A percentile compares a stretch with the other conserved stretches of the same genome.
These are phyloP conservation scores for Penicillium frequentans DNA, from an alignment of 2,329 filamentous ascomycete species.

Conservation along the genomic window DNA sequence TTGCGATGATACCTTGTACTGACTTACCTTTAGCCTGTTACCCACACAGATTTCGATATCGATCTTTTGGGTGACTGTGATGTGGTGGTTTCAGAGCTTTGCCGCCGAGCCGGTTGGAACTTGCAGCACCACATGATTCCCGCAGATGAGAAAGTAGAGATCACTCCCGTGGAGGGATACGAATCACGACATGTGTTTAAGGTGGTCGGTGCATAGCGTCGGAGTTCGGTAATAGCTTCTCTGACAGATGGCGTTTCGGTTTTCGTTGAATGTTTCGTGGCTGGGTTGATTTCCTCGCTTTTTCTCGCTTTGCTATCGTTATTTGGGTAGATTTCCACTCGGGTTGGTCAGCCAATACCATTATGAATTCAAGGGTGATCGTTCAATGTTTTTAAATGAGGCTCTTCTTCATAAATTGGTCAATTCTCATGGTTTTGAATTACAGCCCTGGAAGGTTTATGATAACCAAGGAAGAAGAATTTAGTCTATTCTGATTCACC, in stretches of 20 bases:
- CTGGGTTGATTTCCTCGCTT: neutral
- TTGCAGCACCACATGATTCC: conserved; percentile 81
- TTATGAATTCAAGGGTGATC: neutral
- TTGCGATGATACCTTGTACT: neutral
- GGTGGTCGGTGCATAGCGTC: conserved; percentile 39
- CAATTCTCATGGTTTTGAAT: neutral
- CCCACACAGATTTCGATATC: conserved; percentile 93
- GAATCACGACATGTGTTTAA: conserved; percentile 46
- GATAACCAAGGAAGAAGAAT: neutral
- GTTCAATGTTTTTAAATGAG: neutral
- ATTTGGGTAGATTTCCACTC: neutral
- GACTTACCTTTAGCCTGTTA: conserved; percentile 58
- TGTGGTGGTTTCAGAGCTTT: conserved; percentile 82
- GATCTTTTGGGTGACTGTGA: conserved; percentile 96
- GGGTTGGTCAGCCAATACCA: neutral
- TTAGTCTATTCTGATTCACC: neutral
- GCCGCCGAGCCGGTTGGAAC: conserved; percentile 76
- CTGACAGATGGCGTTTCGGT: conserved; percentile 30
- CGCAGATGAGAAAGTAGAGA: conserved; percentile 60
- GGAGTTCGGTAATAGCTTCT: conserved; percentile 32
- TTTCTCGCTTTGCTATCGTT: neutral
- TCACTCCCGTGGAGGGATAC: conserved; percentile 52
- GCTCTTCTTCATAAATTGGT: neutral
- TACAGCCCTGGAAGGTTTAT: neutral
- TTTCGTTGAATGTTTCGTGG: neutral